Base-by-base conservation (phyloP, 805 yeast species). In the Candida maesae region DNA sequence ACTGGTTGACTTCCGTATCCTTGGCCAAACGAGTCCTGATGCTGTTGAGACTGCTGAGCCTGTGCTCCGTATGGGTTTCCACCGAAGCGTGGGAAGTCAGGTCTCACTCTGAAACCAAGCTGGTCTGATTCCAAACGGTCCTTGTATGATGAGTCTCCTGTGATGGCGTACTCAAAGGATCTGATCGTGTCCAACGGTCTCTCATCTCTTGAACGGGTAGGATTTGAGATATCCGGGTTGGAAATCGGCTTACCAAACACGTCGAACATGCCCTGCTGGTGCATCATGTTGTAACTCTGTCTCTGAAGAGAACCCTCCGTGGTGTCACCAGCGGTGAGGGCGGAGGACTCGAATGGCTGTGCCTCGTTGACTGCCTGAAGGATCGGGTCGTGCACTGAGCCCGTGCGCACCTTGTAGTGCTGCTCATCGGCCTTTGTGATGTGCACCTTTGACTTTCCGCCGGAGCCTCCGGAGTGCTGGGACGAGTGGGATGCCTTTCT, bases 141-240 rank as follows among this genome's bases (percentile, higher is more conserved):
- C 39, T 81, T 79, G 68, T 85, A 83, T 11, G 76, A 64, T 43
- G 73, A 66, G 63, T 93, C 99, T 38, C 96, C 96, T 6, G 96
- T 87, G 49, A 93, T 89, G 28, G 97, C 81, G 59, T 83, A 93
- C 68, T 93, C 98, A 64, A 93, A 93, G 5, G 86, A 74, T 53
- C 98, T 74, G 56, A 93, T 90, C 2, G 99, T 93, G 63, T 95
- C 99, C 55, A 93, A 68, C 4, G 99, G 99, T 56, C 99, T 78
- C 66, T 93, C 99, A 62, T 90, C 91, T 64, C 99, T 78, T 16
- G 84, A 67, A 56, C 99, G 76, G 6, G 96, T 81, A 21, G 99
- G 99, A 60, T 93, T 93, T 28, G 95, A 87, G 52, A 84, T 72
- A 61, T 93, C 99, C 7, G 95, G 85, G 49, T 78, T 78, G 3